Evolutionary conservation across 2,329 filamentous ascomycete genomes (phyloP), one percentile per base, ranked within the genome.

Genomic region (Ceratocystis diversiconidia): DNA sequence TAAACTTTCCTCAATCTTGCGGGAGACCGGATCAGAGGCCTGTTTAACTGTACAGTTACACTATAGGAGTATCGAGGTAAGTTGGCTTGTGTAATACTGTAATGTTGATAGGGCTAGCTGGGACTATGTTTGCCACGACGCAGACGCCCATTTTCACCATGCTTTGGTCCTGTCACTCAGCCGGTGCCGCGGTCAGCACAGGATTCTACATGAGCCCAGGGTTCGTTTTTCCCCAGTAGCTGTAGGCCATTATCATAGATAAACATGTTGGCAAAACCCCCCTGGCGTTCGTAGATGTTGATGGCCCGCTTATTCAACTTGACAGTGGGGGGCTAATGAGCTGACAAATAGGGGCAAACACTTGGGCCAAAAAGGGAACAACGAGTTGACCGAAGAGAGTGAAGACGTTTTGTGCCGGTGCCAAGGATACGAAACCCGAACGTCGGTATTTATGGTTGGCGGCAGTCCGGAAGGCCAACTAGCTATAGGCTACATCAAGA

Each of bases 281-380:
- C 87, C 71, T 90, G 87, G 19, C 89, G 78, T 72, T 90, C 87
- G 71, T 90, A 90, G 0, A 85, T 89, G 41, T 85, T 87, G 72
- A 90, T 89, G 68, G 87, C 87, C 70, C 86, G 82, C 76, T 90
- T 90, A 75, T 92, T 81, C 1, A 88, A 91, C 71, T 84, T 85
- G 71, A 92, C 83, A 0, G 89, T 92, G 6, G 89, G 89, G 22
- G 80, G 71, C 81, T 76, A 41, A 80, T 82, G 73, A 92, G 79
- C 72, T 92, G 87, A 61, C 82, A 81, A 66, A 91, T 83, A 0
- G 89, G n/a, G n/a, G n/a, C n/a, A n/a, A n/a, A n/a, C n/a, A n/a
- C n/a, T n/a, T n/a, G n/a, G n/a, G n/a, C n/a, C n/a, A n/a, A n/a
- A n/a, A n/a, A n/a, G n/a, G n/a, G n/a, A n/a, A n/a, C n/a, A n/a